Percentiles rank a stretch among this genome's conserved stretches.
Conservation (phyloP, 2,329 filamentous ascomycete genomes). For the Hymenoscyphus albidus region DNA sequence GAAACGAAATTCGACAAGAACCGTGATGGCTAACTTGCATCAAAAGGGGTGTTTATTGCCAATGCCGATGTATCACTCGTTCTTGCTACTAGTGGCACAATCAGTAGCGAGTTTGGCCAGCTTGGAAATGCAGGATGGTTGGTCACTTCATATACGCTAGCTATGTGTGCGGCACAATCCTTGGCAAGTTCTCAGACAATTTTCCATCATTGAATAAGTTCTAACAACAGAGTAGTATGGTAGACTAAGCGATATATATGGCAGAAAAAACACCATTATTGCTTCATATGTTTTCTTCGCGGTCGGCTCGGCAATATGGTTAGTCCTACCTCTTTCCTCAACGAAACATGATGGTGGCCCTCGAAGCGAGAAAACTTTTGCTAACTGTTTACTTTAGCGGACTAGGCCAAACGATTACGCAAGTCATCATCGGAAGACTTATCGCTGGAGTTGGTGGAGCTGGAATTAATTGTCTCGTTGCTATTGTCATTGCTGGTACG, state of each 20-base stretch:
- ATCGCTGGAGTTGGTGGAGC: constrained; percentile 51
- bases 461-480: constrained; percentile 48
- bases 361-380: not conserved
- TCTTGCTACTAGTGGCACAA: constrained; percentile 60
- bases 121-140: constrained; percentile 56
- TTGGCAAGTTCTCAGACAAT: constrained; percentile 44
- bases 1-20: not conserved
- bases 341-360: not conserved
- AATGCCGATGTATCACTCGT: constrained; percentile 64
- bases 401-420: constrained; percentile 43
- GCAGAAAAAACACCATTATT: constrained; percentile 50
- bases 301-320: constrained; percentile 41
- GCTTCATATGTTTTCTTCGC: constrained; percentile 47
- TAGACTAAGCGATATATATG: constrained; percentile 58
- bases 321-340: constrained; percentile 29
- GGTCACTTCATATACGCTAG: constrained; percentile 48
- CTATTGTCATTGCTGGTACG: constrained; percentile 49
- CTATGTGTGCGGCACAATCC: constrained; percentile 49
- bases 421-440: constrained; percentile 48
- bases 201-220: constrained; percentile 35
- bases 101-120: constrained; percentile 57
- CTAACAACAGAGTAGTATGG: constrained; percentile 37
- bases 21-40: constrained; percentile 37
- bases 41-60: constrained; percentile 62
- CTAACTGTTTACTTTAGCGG: constrained; percentile 37